A percentile compares a stretch with the other conserved stretches of the same genome.
Conservation (phyloP, 2,329 filamentous ascomycete species). For the Diplocarpon rosae region DNA sequence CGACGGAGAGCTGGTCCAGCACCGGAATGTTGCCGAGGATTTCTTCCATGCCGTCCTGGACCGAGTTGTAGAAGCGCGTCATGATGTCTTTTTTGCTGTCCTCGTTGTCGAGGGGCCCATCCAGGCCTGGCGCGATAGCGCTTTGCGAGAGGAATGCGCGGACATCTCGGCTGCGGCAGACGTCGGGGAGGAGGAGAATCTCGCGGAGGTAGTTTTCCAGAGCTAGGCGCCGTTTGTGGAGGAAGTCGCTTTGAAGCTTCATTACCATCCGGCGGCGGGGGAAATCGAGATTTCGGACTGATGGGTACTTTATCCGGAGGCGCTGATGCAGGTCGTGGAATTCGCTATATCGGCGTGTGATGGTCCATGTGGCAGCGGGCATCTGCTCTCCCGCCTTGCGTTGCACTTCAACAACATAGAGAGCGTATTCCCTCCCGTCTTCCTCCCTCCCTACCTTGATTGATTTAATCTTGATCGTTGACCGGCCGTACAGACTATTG, state of each 20-base stretch:
- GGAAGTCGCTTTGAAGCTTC: conserved; percentile 92
- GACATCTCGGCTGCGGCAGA: conserved; percentile 86
- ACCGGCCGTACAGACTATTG: conserved; percentile 89
- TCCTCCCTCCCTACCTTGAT: conserved; percentile 88
- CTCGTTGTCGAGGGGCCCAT: conserved; percentile 41
- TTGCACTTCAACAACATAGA: conserved; percentile 88
- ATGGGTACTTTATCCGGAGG: conserved; percentile 72
- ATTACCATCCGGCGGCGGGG: conserved; percentile 85
- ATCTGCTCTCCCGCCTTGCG: conserved; percentile 88
- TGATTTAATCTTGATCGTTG: conserved; percentile 79
- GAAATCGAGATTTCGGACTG: conserved; percentile 83
- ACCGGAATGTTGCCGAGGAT: conserved; percentile 94
- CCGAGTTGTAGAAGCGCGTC: conserved; percentile 87
- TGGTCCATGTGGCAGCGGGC: conserved; percentile 88
- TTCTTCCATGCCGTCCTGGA: conserved; percentile 96
- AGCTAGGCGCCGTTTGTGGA: conserved; percentile 75
- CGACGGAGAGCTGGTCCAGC: conserved; percentile 83
- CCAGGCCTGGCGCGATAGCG: conserved; percentile 55
- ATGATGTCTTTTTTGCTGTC: conserved; percentile 73
- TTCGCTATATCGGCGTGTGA: conserved; percentile 90
- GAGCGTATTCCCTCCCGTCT: conserved; percentile 83
- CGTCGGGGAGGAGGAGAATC: conserved; percentile 76
- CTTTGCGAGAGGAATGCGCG: conserved; percentile 88
- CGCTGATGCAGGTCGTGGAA: conserved; percentile 93
- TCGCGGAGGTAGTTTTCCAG: conserved; percentile 78